Evolutionary conservation across 2,329 filamentous ascomycete genomes (phyloP).

Genomic region (Fusarium coicis): DNA sequence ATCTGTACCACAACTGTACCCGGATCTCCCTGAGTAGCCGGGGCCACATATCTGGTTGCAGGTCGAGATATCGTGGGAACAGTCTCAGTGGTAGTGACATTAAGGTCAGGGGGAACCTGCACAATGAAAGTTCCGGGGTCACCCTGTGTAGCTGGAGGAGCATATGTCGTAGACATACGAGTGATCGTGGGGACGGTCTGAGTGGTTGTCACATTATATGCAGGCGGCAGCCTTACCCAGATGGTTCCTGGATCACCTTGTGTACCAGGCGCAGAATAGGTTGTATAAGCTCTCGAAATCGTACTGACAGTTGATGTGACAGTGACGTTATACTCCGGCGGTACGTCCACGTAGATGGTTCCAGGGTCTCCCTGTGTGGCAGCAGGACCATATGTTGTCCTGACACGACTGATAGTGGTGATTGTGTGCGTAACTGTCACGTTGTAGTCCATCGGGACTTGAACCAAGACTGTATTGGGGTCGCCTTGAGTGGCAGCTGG

Average conservation of each 20-base stretch:
- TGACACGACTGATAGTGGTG: background rate
- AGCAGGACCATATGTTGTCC: background rate
- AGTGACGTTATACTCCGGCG: conserved; percentile 1
- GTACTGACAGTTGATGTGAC: background rate
- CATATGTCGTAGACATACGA: background rate
- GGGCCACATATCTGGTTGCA: conserved; percentile 2
- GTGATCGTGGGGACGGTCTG: conserved; percentile 1
- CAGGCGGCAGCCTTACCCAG: background rate
- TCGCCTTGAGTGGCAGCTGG: conserved; percentile 1
- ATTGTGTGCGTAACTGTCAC: conserved; percentile 3
- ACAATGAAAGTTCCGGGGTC: conserved; percentile 17
- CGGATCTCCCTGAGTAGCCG: conserved; percentile 5
- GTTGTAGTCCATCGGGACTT: background rate
- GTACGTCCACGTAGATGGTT: conserved; percentile 1
- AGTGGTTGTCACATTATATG: conserved; percentile 13
- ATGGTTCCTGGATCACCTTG: conserved; percentile 20
- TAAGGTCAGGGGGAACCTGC: background rate
- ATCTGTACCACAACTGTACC: conserved; percentile 17
- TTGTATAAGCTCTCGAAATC: background rate
- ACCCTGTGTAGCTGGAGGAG: background rate
- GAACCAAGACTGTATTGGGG: background rate
- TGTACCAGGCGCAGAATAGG: background rate
- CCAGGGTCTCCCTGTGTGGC: conserved; percentile 11
- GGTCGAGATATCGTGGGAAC: background rate
- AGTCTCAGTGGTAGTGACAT: conserved; percentile 3